Evolutionary conservation across 2,329 filamentous ascomycete genomes (phyloP).

Genomic region (Paecilomyces niveus): DNA sequence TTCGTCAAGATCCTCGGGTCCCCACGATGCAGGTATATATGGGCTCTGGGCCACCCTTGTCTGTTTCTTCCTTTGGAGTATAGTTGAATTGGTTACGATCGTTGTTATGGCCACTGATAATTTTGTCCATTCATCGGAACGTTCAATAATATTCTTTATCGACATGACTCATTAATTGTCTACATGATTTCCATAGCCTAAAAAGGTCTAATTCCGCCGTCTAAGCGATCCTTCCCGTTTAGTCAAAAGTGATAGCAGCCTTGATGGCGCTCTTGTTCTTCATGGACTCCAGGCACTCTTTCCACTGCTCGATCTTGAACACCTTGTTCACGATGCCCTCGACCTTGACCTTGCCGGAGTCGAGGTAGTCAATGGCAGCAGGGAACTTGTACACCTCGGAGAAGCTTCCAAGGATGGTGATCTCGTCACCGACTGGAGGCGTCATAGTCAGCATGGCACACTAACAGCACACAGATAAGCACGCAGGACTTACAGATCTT

Average conservation of each 20-base stretch:
- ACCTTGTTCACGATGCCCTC: slow-evolving; percentile 66
- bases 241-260: slow-evolving; percentile 65
- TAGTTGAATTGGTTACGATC: background rate
- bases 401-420: slow-evolving; percentile 67
- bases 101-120: background rate
- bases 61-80: background rate
- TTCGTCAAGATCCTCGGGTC: slow-evolving; percentile 14
- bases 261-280: slow-evolving; percentile 68
- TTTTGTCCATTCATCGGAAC: background rate
- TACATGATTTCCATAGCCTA: background rate
- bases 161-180: background rate
- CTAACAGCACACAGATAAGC: background rate
- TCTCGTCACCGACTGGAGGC: slow-evolving; percentile 49
- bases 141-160: background rate
- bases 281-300: slow-evolving; percentile 62
- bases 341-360: slow-evolving; percentile 40
- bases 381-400: slow-evolving; percentile 68
- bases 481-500: slow-evolving; percentile 56
- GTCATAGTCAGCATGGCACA: slow-evolving; percentile 6
- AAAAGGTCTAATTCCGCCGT: background rate
- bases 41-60: background rate
- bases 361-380: slow-evolving; percentile 48
- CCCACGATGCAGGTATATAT: background rate
- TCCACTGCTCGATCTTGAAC: slow-evolving; percentile 67
- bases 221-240: slow-evolving; percentile 12